A percentile compares a stretch with the other conserved stretches of the same genome.
Evolutionary conservation across 768 basidiomycete species (phyloP).

Genomic region (Tylopilus vinaceipallidus): DNA sequence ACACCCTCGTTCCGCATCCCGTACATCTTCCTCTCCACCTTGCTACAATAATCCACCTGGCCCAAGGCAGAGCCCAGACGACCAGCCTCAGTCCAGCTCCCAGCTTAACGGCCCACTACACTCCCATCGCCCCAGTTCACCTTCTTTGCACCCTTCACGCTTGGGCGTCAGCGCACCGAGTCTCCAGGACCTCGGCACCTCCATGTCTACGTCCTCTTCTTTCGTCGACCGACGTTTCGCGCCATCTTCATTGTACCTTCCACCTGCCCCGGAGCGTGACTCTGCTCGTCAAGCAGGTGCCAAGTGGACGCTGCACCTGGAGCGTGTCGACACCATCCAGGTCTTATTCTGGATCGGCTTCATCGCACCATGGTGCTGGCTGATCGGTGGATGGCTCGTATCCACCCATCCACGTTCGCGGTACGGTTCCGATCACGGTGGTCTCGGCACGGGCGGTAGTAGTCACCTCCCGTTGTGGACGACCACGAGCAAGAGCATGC

Average conservation of each 20-base stretch:
- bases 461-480: constrained; percentile 26
- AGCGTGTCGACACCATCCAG: constrained; percentile 38
- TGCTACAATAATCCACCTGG: constrained; percentile 22
- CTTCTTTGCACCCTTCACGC: constrained; percentile 4
- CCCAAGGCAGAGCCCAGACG: constrained; percentile 18
- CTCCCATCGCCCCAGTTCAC: constrained; percentile 13
- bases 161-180: constrained; percentile 23
- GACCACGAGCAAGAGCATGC: constrained; percentile 43
- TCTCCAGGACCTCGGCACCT: constrained; percentile 25
- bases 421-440: constrained; percentile 14
- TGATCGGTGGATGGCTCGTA: constrained; percentile 74
- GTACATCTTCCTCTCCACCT: constrained; percentile 24
- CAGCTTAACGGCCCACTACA: too few species aligned
- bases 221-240: constrained; percentile 53
- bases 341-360: constrained; percentile 79
- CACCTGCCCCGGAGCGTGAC: constrained; percentile 33
- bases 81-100: constrained; percentile 6
- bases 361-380: constrained; percentile 70
- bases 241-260: constrained; percentile 38
- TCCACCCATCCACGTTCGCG: constrained; percentile 16
- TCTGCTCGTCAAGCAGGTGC: constrained; percentile 20
- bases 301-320: constrained; percentile 10
- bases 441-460: constrained; percentile 43
- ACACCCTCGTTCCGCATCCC: constrained; percentile 18
- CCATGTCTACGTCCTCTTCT: constrained; percentile 44